Base-by-base conservation (phyloP, 768 basidiomycete species). In the Leccinum disarticulatum region DNA sequence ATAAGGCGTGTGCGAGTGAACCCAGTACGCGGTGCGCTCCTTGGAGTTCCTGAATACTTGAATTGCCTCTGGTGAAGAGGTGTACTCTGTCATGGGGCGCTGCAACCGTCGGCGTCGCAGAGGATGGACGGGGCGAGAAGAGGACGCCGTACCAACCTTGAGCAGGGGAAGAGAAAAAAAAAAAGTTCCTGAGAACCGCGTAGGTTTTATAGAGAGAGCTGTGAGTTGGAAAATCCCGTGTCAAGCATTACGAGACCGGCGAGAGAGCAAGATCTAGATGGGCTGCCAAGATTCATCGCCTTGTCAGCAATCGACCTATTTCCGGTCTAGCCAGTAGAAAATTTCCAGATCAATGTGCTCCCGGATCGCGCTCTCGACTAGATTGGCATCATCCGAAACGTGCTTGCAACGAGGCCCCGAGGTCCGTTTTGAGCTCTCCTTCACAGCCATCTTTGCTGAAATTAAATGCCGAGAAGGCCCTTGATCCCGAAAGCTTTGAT, bases 11-110 rank as follows among this genome's bases (percentile, higher is more conserved):
- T 71, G 80, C 63, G 70, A 79, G 70, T 74, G 73, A 15, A 91
- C 82, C 89, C 89, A 91, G 68, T 80, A 68, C 28, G 81, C 80
- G 5, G 87, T 89, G 52, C 89, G 81, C 28, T 87, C 81, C 52
- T 80, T 82, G 61, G 87, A 76, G 56, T 76, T 77, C 75, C 83
- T 79, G 68, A 80, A 87, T 68, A 84, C 81, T 53, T 80, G 79
- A 50, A 83, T 73, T 51, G 85, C 82, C 62, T 85, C 82, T 1
- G 86, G 81, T 47, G 83, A 83, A 49, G 79, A 77, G 0, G 81
- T 80, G 71, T 85, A 86, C 75, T 87, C 86, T 56, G 86, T 85
- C 87, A 90, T 88, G 59, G 46, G 17, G n/a, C 25, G 27, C 25
- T 25, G 35, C 51, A 28, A 54, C 36, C 27, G 33, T 15, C 13